Conservation (phyloP, 306 rosid species). For the Fragaria ananassa region DNA sequence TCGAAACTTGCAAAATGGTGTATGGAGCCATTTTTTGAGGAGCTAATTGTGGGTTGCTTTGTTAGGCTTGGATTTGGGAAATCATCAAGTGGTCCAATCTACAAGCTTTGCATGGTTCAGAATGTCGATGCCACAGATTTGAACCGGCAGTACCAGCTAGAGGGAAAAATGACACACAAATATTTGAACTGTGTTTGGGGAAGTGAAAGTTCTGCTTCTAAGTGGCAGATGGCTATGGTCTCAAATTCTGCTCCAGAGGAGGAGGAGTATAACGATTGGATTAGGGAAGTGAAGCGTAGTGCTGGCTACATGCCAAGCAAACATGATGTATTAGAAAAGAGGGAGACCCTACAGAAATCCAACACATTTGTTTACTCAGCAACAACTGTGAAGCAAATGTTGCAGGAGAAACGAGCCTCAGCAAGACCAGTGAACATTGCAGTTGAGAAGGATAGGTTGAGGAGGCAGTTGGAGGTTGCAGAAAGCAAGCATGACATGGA, state of each 20-base stretch:
- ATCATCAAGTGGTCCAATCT: conserved; percentile 43
- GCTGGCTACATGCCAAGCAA: conserved; percentile 49
- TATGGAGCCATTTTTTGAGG: conserved; percentile 65
- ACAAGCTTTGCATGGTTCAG: conserved; percentile 57
- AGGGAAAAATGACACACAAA: conserved; percentile 53
- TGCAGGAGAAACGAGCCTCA: conserved; percentile 51
- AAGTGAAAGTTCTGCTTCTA: conserved; percentile 50
- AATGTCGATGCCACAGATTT: conserved; percentile 40
- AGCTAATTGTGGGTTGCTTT: conserved; percentile 58
- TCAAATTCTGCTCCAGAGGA: conserved; percentile 57
- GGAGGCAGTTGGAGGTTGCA: conserved; percentile 47
- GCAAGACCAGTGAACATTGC: conserved; percentile 56
- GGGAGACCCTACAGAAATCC: conserved; percentile 44
- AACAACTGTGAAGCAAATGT: conserved; percentile 56
- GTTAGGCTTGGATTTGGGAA: conserved; percentile 62
- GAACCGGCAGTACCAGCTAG: conserved; percentile 41
- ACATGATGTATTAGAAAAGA: conserved; percentile 43
- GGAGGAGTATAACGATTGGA: conserved; percentile 52
- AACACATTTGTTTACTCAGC: conserved; percentile 53
- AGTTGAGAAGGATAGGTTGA: conserved; percentile 57
- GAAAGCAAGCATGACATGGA: conserved; percentile 34
- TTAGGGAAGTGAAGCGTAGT: conserved; percentile 41
- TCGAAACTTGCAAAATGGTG: conserved; percentile 62
- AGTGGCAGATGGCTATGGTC: conserved; percentile 48
- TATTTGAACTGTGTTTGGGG: conserved; percentile 56